A percentile compares a stretch with the other conserved stretches of the same genome.
These are phyloP conservation scores for Aspergillus indologenus DNA, from an alignment of 495 filamentous ascomycete species.

Conservation along the genomic window DNA sequence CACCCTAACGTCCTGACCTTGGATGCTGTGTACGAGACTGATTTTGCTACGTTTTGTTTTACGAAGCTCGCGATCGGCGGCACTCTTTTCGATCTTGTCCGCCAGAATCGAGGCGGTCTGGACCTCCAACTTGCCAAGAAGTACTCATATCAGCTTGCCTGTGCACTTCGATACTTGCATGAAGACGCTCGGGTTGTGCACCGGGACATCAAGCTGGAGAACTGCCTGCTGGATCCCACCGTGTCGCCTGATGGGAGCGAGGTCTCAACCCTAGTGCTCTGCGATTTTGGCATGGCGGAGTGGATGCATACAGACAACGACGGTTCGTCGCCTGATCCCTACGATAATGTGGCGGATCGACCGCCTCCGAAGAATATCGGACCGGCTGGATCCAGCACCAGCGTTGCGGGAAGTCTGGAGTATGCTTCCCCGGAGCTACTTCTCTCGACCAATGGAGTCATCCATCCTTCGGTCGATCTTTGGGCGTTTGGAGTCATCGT, in stretches of 20 bases:
- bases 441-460: slow-evolving; percentile 43
- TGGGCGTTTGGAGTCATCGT: slow-evolving; percentile 72
- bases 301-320: slow-evolving; percentile 57
- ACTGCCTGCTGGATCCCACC: slow-evolving; percentile 65
- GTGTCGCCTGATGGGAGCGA: slow-evolving; percentile 42
- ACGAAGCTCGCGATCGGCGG: slow-evolving; percentile 65
- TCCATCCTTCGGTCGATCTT: slow-evolving; percentile 59
- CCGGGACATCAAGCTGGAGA: slow-evolving; percentile 75
- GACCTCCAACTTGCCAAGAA: slow-evolving; percentile 51
- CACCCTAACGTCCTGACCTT: slow-evolving; percentile 65
- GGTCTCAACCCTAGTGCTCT: slow-evolving; percentile 59
- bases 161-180: slow-evolving; percentile 68
- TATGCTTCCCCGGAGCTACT: slow-evolving; percentile 65
- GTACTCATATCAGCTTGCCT: slow-evolving; percentile 66
- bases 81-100: slow-evolving; percentile 67
- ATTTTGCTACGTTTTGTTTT: slow-evolving; percentile 73
- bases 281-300: slow-evolving; percentile 76
- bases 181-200: slow-evolving; percentile 70
- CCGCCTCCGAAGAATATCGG: slow-evolving; percentile 50
- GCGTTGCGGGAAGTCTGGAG: slow-evolving; percentile 61
- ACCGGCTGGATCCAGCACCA: slow-evolving; percentile 55
- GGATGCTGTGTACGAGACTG: slow-evolving; percentile 65
- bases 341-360: slow-evolving; percentile 45
- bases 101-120: slow-evolving; percentile 57
- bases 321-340: slow-evolving; percentile 48